Evolutionary conservation across 2,329 filamentous ascomycete species (phyloP).

Genomic region (Pseudonectria foliicola): DNA sequence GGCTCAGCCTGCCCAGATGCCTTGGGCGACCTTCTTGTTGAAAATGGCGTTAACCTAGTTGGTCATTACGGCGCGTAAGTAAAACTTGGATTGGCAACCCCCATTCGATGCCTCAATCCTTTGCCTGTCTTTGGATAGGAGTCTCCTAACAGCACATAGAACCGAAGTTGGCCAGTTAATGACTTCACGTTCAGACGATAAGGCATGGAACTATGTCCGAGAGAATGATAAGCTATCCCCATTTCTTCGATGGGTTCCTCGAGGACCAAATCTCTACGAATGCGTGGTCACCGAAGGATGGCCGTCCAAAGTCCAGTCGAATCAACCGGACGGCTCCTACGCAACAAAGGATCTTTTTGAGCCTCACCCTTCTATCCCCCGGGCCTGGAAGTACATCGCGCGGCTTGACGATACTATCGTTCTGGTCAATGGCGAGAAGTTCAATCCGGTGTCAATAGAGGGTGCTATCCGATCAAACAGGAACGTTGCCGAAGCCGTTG

Average conservation of each 20-base stretch:
- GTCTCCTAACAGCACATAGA: conserved; percentile 3
- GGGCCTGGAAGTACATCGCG: conserved; percentile 56
- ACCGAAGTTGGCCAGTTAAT: conserved; percentile 23
- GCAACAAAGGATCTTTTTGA: conserved; percentile 57
- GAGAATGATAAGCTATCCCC: conserved; percentile 5
- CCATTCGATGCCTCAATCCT: no score
- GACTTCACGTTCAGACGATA: conserved; percentile 21
- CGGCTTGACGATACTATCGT: conserved; percentile 54
- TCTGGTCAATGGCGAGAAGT: conserved; percentile 60
- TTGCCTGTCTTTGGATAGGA: no score
- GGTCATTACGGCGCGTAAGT: conserved; percentile 51
- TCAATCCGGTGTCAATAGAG: conserved; percentile 56
- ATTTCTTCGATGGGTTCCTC: conserved; percentile 6
- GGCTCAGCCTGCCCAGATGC: conserved; percentile 54
- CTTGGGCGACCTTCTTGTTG: conserved; percentile 46
- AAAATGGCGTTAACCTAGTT: conserved; percentile 46
- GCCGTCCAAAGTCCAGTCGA: conserved; percentile 52
- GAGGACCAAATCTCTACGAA: conserved; percentile 33
- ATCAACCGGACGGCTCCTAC: conserved; percentile 51
- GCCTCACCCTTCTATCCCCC: conserved; percentile 40
- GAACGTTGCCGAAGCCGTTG: conserved; percentile 45
- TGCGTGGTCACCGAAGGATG: conserved; percentile 46
- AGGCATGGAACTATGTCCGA: conserved; percentile 24
- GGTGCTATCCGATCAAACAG: conserved; percentile 38
- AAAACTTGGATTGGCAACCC: no score